Percentiles rank a stretch among this genome's conserved stretches.
Evolutionary conservation across 352 stramenopile species (phyloP).

Genomic region (Phytophthora lateralis): DNA sequence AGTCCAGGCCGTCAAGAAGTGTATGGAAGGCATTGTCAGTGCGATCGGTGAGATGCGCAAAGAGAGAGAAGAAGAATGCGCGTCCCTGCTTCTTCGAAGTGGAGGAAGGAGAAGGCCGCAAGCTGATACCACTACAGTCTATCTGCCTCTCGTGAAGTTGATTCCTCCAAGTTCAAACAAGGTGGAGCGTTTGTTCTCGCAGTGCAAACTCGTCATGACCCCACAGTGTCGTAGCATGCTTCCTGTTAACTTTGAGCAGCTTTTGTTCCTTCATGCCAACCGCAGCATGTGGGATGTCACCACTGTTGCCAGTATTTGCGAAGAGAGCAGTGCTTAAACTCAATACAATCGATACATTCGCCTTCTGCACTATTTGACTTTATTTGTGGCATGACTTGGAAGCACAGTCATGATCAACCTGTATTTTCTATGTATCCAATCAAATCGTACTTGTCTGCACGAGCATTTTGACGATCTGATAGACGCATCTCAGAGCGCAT

Average conservation of each 20-base stretch:
- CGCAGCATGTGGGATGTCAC: neutral
- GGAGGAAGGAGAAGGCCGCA: neutral
- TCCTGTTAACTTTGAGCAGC: constrained; percentile 7
- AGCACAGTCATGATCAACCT: no score
- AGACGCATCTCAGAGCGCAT: neutral
- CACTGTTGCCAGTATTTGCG: neutral
- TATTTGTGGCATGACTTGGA: no score
- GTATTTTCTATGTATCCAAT: no score
- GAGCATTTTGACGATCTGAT: neutral
- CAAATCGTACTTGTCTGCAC: neutral
- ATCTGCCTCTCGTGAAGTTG: constrained; percentile 2
- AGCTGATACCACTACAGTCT: neutral
- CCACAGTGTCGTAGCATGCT: constrained; percentile 2
- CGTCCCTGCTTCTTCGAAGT: neutral
- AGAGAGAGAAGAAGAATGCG: constrained; percentile 1
- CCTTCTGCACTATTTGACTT: neutral
- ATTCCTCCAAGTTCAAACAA: constrained; percentile 5
- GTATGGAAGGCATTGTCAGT: constrained; percentile 14
- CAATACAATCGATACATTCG: neutral
- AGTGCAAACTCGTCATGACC: constrained; percentile 10
- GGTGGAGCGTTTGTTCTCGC: constrained; percentile 7
- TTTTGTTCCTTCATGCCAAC: constrained; percentile 6
- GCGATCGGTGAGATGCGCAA: constrained; percentile 6
- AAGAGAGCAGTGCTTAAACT: neutral
- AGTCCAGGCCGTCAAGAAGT: constrained; percentile 14